Evolutionary conservation across 2,329 filamentous ascomycete genomes (phyloP), one percentile per base, ranked within the genome.

Genomic region (Tolypocladium ovalisporum): DNA sequence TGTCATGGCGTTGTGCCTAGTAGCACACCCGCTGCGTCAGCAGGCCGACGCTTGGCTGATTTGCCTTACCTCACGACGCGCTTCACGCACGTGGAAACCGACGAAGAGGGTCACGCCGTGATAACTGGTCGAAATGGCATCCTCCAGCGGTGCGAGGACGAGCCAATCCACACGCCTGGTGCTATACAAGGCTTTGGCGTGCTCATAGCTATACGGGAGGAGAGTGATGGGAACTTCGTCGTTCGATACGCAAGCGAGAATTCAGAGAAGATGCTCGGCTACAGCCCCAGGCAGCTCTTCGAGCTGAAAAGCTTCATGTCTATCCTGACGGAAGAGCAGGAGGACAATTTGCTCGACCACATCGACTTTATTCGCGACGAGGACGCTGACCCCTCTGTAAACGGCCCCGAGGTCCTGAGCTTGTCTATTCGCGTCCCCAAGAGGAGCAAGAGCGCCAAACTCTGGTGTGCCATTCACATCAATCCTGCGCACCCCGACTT

Each of bases 401-500:
- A 92, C 62, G 91, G 90, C 0, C 90, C 90, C 0, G 90, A 96
- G 64, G 89, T 96, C 3, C 94, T 96, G 63, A 89, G 88, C 54
- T 71, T 96, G 54, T 86, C 87, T 0, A 78, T 96, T 51, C 82
- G 82, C n/a, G 71, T 77, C 0, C 80, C 84, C 0, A 75, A 79
- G 32, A 58, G 51, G 42, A 76, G 78, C 24, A 79, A 80, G 59
- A 77, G 76, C 4, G 76, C 80, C 56, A 94, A 92, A 67, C 73
- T 96, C 2, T 96, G 91, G 91, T 95, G 90, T 68, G 90, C 90
- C 9, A 86, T 94, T 63, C 91, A 96, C 65, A 80, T 89, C 57
- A 88, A 86, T 55, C 79, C 85, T 1, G 73, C 76, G 1, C 84
- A 90, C 61, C 81, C 84, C 0, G 82, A 89, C 52, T 70, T 93